A percentile compares a stretch with the other conserved stretches of the same genome.
Conservation (phyloP, 2,329 filamentous ascomycete genomes). For the Pyricularia pennisetigena region DNA sequence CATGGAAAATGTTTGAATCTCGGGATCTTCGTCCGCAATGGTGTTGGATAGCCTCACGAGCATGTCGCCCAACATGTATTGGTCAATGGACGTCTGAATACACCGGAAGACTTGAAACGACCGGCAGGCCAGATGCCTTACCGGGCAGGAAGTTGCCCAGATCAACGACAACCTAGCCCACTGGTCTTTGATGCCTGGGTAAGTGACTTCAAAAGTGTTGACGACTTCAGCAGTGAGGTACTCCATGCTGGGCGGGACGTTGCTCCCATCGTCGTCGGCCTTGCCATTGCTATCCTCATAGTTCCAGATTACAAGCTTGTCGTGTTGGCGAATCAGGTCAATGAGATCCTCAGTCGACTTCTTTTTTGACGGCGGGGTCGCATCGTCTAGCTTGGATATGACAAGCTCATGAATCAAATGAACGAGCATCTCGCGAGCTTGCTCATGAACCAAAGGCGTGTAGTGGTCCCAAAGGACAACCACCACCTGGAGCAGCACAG, state of each 20-base stretch:
- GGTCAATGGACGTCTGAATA: constrained; percentile 81
- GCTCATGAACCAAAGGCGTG: constrained; percentile 86
- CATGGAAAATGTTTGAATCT: constrained; percentile 96
- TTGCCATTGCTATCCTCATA: constrained; percentile 88
- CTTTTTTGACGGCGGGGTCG: constrained; percentile 41
- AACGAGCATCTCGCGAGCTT: constrained; percentile 94
- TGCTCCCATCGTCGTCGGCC: constrained; percentile 59
- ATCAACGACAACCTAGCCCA: constrained; percentile 86
- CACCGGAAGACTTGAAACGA: constrained; percentile 97
- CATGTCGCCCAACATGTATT: constrained; percentile 95
- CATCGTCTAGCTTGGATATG: constrained; percentile 66
- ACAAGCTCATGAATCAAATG: constrained; percentile 95
- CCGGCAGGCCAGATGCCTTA: constrained; percentile 86
- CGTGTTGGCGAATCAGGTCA: constrained; percentile 75
- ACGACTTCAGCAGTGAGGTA: constrained; percentile 74
- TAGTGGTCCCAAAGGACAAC: constrained; percentile 97
- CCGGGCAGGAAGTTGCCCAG: constrained; percentile 95
- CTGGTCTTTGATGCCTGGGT: constrained; percentile 77
- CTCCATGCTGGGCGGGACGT: constrained; percentile 82
- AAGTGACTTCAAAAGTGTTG: constrained; percentile 73
- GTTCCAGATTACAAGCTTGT: constrained; percentile 78
- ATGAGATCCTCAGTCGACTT: constrained; percentile 82
- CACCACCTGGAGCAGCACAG: constrained; percentile 80
- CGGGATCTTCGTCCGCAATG: constrained; percentile 85
- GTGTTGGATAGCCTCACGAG: constrained; percentile 90